Evolutionary conservation across 306 rosid species (phyloP), one percentile per base, ranked within the genome.

Genomic region (Glycine soja): DNA sequence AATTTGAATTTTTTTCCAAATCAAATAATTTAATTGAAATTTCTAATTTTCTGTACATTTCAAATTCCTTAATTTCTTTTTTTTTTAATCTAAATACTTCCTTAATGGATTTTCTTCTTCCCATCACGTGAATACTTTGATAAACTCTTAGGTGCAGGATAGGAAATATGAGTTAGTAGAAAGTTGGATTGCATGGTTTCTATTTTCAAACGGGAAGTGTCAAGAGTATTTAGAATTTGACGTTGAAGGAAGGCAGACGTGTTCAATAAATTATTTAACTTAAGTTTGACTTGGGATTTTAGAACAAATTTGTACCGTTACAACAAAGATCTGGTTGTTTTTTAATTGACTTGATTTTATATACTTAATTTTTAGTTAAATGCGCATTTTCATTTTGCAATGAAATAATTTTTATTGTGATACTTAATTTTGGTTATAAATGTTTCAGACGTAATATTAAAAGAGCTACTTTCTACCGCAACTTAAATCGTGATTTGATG

Each of bases 261-360:
- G 16, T 56, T 46, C 40, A 57, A 0, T 18, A 34, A 48, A 50
- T 2, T 62, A 15, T 42, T 10, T 34, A 13, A 11, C 70, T 56
- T 46, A 1, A 38, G 18, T 71, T 77, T 83, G 82, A 63, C 79
- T 79, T 56, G 24, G 24, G 38, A 6, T 36, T 70, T 72, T 38
- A 42, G 13, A 72, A 50, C 45, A 42, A 36, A 81, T 51, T 52
- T 24, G 51, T 63, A 73, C 75, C 84, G 84, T 81, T 81, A 8
- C 19, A 48, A 70, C 42, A 24, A 3, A 48, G 19, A 48, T 51
- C 11, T 48, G 11, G 24, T 11, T 30, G 10, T 13, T 47, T 47
- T 68, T 47, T 34, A 45, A 68, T 68, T 10, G 7, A 70, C 42
- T 47, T 47, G 15, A 5, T 68, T 68, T 48, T 19, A 47, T 18